These are phyloP conservation scores for Russula griseocarnosa DNA, from an alignment of 768 basidiomycete genomes.

Conservation along the genomic window DNA sequence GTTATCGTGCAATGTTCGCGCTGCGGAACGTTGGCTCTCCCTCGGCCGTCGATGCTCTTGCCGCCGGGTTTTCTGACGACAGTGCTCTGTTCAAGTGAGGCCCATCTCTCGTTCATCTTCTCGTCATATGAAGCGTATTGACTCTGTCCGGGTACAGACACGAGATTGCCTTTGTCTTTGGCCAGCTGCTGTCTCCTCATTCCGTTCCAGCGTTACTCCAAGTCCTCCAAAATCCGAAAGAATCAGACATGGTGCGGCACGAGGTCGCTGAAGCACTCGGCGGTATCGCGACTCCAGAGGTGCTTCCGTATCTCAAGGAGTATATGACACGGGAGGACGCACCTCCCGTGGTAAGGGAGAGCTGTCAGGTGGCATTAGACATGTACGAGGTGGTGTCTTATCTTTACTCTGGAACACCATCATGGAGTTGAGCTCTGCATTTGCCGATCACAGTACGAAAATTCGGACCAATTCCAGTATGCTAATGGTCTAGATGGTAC, in stretches of 20 bases:
- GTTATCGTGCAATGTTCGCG: constrained; percentile 98
- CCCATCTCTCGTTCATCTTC: constrained; percentile 1
- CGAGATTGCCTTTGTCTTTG: constrained; percentile 98
- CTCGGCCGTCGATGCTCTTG: constrained; percentile 84
- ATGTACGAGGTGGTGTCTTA: constrained; percentile 80
- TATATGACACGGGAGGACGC: constrained; percentile 77
- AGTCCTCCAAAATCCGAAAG: constrained; percentile 65
- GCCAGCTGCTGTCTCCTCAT: constrained; percentile 85
- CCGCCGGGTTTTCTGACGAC: constrained; percentile 83
- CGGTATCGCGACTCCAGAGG: constrained; percentile 93
- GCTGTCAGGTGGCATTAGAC: constrained; percentile 93
- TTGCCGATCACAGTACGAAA: constrained; percentile 56
- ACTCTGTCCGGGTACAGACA: constrained; percentile 51
- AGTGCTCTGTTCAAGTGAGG: constrained; percentile 90
- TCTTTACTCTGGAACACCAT: not conserved
- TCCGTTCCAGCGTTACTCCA: constrained; percentile 80
- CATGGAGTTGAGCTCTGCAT: not conserved
- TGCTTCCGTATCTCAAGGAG: constrained; percentile 79
- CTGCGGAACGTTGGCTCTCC: constrained; percentile 88
- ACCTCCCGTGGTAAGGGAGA: constrained; percentile 88
- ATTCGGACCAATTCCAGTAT: constrained; percentile 77
- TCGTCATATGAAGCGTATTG: not conserved
- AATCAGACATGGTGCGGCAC: constrained; percentile 96
- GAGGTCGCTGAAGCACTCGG: constrained; percentile 98
- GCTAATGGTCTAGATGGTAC: constrained; percentile 47